phyloP scores from a whole-genome alignment of 2,329 filamentous ascomycete species.

The Aaosphaeria arxii region DNA sequence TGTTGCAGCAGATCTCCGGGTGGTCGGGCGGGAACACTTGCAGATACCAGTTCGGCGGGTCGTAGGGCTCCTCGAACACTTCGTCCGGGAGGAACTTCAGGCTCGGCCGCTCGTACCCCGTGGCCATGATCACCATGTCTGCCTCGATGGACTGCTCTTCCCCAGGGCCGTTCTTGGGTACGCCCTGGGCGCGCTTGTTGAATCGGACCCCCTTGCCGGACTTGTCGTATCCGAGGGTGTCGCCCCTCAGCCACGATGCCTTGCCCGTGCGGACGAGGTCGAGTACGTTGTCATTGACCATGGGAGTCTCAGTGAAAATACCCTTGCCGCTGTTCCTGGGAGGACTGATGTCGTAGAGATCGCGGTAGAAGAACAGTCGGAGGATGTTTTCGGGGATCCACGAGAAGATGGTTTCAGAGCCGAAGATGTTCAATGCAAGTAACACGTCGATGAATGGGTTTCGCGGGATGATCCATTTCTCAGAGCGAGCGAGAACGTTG shows the following conservation, averaged over 20 bases:
- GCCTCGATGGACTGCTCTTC: constrained; percentile 63
- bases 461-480: constrained; percentile 85
- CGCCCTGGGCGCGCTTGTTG: constrained; percentile 68
- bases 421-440: constrained; percentile 74
- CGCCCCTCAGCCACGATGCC: constrained; percentile 77
- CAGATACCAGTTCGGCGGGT: constrained; percentile 82
- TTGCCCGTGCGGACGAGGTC: constrained; percentile 68
- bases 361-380: constrained; percentile 77
- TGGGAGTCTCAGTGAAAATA: constrained; percentile 79
- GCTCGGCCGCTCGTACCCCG: constrained; percentile 72
- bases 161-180: constrained; percentile 74
- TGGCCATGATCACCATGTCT: constrained; percentile 80
- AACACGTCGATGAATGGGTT: constrained; percentile 72
- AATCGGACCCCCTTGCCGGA: constrained; percentile 65
- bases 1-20: constrained; percentile 73
- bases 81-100: constrained; percentile 72
- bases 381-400: constrained; percentile 77
- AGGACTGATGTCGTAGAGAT: constrained; percentile 71
- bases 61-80: constrained; percentile 70
- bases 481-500: constrained; percentile 70
- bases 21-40: constrained; percentile 79
- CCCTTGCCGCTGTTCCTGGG: constrained; percentile 55
- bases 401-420: constrained; percentile 70
- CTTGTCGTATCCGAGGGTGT: constrained; percentile 66
- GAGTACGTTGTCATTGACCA: constrained; percentile 83